A percentile compares a stretch with the other conserved stretches of the same genome.
phyloP scores from a whole-genome alignment of 495 filamentous ascomycete species.

The Chlorociboria aeruginascens region DNA sequence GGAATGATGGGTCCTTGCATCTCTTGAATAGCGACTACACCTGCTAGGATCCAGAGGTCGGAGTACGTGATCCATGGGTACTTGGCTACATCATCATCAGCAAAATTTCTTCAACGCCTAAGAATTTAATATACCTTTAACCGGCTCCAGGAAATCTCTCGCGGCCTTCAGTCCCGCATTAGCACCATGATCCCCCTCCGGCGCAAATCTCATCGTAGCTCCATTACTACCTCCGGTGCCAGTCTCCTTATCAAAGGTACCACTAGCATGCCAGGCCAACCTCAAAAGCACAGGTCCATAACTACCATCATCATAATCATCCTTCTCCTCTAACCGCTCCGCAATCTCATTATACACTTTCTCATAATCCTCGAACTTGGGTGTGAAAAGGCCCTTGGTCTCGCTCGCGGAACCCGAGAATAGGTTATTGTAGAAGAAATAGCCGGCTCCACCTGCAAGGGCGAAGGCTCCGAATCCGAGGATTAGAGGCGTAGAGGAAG shows the following conservation, averaged over 20 bases:
- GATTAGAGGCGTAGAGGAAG: slow-evolving; percentile 37
- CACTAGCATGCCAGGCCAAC: slow-evolving; percentile 79
- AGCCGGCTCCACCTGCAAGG: slow-evolving; percentile 52
- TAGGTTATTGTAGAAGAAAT: slow-evolving; percentile 53
- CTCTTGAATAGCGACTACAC: slow-evolving; percentile 83
- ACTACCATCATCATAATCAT: slow-evolving; percentile 93
- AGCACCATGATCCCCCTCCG: slow-evolving; percentile 85
- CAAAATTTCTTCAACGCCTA: neutral
- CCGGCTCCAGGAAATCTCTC: slow-evolving; percentile 82
- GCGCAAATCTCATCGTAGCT: slow-evolving; percentile 93
- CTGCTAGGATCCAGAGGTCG: slow-evolving; percentile 90
- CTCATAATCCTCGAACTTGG: slow-evolving; percentile 84
- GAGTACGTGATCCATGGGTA: slow-evolving; percentile 95
- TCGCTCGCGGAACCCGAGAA: slow-evolving; percentile 28
- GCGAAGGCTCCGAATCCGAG: slow-evolving; percentile 42
- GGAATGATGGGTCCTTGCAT: slow-evolving; percentile 83
- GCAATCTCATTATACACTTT: slow-evolving; percentile 90
- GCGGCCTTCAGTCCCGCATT: slow-evolving; percentile 84
- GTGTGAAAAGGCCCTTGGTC: slow-evolving; percentile 48
- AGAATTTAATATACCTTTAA: slow-evolving; percentile 49
- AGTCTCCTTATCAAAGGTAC: slow-evolving; percentile 82
- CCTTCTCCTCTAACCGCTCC: slow-evolving; percentile 64
- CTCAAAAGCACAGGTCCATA: slow-evolving; percentile 85
- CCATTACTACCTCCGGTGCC: slow-evolving; percentile 90
- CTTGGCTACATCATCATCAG: slow-evolving; percentile 42